phyloP scores from a whole-genome alignment of 176 grass and related monocot genomes.

The Eragrostis nindensis region DNA sequence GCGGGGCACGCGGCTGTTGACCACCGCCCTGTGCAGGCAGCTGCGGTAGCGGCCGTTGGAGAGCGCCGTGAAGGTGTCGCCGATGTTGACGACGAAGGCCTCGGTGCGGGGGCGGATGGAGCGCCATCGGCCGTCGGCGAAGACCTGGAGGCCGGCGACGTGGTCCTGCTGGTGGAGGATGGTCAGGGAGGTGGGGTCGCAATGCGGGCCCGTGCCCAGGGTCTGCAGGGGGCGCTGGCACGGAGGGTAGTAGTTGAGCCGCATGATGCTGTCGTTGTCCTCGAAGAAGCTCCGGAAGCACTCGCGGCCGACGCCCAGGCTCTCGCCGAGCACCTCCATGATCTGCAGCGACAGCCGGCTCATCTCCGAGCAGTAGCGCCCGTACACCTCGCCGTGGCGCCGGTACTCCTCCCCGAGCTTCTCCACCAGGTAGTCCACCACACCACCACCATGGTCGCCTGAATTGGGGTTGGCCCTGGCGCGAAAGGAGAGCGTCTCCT shows the following conservation, averaged over 20 bases:
- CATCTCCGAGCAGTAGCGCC: conserved; percentile 76
- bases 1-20: conserved; percentile 58
- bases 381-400: conserved; percentile 61
- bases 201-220: conserved; percentile 83
- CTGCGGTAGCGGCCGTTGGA: conserved; percentile 85
- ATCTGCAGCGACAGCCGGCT: conserved; percentile 75
- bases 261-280: conserved; percentile 86
- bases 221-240: conserved; percentile 80
- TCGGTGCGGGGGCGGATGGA: conserved; percentile 45
- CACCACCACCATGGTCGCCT: too few species aligned
- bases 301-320: conserved; percentile 48
- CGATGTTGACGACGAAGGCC: conserved; percentile 84
- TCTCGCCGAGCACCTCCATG: conserved; percentile 83
- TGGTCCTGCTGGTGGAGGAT: conserved; percentile 98
- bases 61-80: conserved; percentile 99
- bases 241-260: conserved; percentile 94
- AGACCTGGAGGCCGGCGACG: conserved; percentile 81
- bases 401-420: conserved; percentile 58
- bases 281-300: conserved; percentile 78
- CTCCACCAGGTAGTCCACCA: conserved; percentile 59
- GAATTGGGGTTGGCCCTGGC: conserved; percentile 33
- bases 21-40: conserved; percentile 87
- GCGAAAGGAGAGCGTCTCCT: conserved; percentile 89
- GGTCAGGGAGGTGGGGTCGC: conserved; percentile 92
- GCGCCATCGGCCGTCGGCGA: conserved; percentile 53